These are phyloP conservation scores for Leishmania martiniquensis DNA, from an alignment of 208 protist species.

Conservation along the genomic window DNA sequence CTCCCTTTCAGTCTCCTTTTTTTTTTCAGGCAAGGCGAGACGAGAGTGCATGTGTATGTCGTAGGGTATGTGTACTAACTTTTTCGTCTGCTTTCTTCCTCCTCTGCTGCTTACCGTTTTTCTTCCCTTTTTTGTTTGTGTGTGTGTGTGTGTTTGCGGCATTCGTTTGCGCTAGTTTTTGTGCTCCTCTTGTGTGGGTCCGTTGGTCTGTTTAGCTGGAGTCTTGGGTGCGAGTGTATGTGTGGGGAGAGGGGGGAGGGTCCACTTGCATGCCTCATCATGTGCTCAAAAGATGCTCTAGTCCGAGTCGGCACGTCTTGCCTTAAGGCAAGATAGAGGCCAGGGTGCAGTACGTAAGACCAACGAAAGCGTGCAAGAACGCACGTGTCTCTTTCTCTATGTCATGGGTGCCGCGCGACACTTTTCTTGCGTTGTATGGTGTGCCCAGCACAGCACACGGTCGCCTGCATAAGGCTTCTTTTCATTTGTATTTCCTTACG, in stretches of 20 bases:
- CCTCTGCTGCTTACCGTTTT: background rate
- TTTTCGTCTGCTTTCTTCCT: background rate
- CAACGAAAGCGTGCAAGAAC: background rate
- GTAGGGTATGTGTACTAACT: background rate
- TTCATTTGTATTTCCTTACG: background rate
- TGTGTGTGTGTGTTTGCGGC: background rate
- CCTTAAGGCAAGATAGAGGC: background rate
- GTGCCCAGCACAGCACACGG: background rate
- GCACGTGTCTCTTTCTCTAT: background rate
- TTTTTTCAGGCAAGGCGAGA: too few species aligned
- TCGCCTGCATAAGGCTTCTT: background rate
- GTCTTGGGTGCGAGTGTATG: background rate
- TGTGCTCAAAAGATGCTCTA: background rate
- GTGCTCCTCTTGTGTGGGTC: too few species aligned
- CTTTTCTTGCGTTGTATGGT: background rate
- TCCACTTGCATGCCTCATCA: background rate
- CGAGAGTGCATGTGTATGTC: background rate
- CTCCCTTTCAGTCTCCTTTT: background rate
- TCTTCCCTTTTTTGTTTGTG: background rate
- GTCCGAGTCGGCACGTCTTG: background rate
- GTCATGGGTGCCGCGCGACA: background rate
- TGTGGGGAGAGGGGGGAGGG: too few species aligned
- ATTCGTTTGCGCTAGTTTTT: background rate
- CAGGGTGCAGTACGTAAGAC: background rate
- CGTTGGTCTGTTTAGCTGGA: too few species aligned